Evolutionary conservation across 164 flowering plant species (phyloP), one percentile per base, ranked within the genome.

Genomic region (Houttuynia cordata): DNA sequence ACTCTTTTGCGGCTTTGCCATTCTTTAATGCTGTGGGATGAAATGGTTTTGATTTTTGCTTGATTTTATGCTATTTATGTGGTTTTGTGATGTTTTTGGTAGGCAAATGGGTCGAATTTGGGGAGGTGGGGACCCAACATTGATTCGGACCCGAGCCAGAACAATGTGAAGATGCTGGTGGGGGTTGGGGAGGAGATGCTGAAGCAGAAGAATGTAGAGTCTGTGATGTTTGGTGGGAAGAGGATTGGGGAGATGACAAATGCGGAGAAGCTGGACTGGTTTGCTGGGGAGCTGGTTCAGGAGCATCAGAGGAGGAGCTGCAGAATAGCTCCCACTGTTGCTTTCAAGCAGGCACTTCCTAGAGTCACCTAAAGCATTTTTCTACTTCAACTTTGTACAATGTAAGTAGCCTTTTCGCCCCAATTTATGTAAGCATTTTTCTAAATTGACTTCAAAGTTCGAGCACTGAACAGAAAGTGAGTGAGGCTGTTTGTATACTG

Each of bases 291-390:
- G 67, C 86, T 90, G 51, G 90, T 93, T 60, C 66, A 70, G 51
- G 99, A 93, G 76, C 97, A 90, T 72, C 87, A 86, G 78, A 86
- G 92, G 83, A 83, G 99, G 83, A 88, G 91, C 68, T 82, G 86
- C 80, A 73, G 99, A 67, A 85, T 90, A 58, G 90, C 96, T 73
- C 99, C 99, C 76, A 93, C 98, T 67, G 97, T 93, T 69, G 97
- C 88, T 47, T 83, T 93, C 83, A 93, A 93, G 75, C 99, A 86
- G 78, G 83, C 84, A 51, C 57, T 78, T 30, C 70, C 78, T 13
- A 83, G 73, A 55, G 47, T 66, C 45, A 39, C 60, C 30, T 71
- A 63, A 41, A 40, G 6, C 7, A 65, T 63, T 50, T 23, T 49
- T 60, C n/a, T 45, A 45, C n/a, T n/a, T n/a, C 49, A 30, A 30